Base-by-base conservation (phyloP, 1,139 yeast genomes). In the Sugiyamaella japonica region DNA sequence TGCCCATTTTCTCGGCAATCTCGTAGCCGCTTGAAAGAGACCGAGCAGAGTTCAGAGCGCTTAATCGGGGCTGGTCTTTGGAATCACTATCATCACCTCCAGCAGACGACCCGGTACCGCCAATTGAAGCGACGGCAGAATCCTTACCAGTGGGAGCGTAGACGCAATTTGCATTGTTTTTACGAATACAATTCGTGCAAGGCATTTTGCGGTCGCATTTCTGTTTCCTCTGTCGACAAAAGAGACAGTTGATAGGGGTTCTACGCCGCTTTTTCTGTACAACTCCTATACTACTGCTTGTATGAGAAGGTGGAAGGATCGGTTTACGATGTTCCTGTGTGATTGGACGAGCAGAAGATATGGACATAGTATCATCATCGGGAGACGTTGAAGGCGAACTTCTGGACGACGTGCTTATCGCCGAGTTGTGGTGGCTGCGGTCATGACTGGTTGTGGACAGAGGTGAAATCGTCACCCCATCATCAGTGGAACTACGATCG, bases 171-270 rank as follows among this genome's bases (percentile, higher is more conserved):
- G 61, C 66, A 9, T 61, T 59, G 37, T 68, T 66, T 28, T 69
- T 61, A 56, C 62, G 63, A 29, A 65, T 57, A 55, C 74, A 70
- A 46, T 65, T 68, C 6, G 69, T 63, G 51, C 74, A 70, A 2
- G 74, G 74, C 55, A 65, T 69, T 36, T 70, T 64, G 8, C 72
- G 61, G 50, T 70, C 71, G 51, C 74, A 70, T 50, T 69, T 69
- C 15, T 69, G 63, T 55, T 70, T 70, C 20, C 73, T 59, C 43
- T 64, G 62, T 8, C 74, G 64, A 56, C 74, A 70, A 40, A 66
- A 67, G 20, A 61, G 57, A 55, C 72, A 69, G 55, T 65, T 67
- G 48, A 66, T 55, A 8, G 70, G 68, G 7, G 58, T 65, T 51
- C 71, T 55, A 29, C 61, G 51, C 4, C 68, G 60, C 9, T 52